Evolutionary conservation across 2,329 filamentous ascomycete genomes (phyloP).

Genomic region (Tolypocladium nubicola): DNA sequence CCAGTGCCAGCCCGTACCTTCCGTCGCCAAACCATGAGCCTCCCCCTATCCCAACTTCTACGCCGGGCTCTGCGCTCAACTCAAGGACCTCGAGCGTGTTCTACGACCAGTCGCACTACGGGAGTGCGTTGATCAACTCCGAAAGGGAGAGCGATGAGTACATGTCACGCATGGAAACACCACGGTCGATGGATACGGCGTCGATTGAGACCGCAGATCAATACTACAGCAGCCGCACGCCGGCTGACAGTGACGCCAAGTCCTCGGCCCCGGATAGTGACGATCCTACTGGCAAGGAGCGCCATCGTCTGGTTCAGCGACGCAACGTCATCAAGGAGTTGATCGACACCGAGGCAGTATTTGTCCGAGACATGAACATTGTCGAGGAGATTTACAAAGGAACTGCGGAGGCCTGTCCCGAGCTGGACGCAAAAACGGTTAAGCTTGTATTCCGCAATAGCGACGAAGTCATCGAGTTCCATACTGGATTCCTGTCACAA

Average conservation of each 20-base stretch:
- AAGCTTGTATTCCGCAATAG: conserved; percentile 89
- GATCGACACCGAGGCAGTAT: conserved; percentile 83
- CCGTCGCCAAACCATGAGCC: conserved; percentile 38
- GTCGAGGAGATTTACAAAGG: conserved; percentile 97
- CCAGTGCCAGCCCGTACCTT: conserved; percentile 18
- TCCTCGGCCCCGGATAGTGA: conserved; percentile 25
- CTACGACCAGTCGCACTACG: conserved; percentile 26
- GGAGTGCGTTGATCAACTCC: conserved; percentile 31
- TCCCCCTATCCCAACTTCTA: conserved; percentile 34
- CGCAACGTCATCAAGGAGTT: conserved; percentile 83
- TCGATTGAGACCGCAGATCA: conserved; percentile 32
- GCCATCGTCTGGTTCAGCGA: conserved; percentile 67
- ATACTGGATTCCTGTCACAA: conserved; percentile 65
- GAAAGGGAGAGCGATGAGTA: conserved; percentile 35
- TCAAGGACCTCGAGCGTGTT: conserved; percentile 30
- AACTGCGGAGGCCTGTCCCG: conserved; percentile 71
- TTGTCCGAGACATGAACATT: conserved; percentile 92
- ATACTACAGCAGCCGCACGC: conserved; percentile 24
- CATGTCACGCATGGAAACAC: conserved; percentile 29
- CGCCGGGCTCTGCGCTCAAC: conserved; percentile 22
- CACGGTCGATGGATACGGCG: conserved; percentile 35
- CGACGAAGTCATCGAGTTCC: conserved; percentile 81
- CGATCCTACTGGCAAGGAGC: conserved; percentile 40
- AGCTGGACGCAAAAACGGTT: conserved; percentile 73
- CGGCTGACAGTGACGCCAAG: conserved; percentile 26